phyloP scores from a whole-genome alignment of 169 alveolate species.

The Babesia bovis region DNA sequence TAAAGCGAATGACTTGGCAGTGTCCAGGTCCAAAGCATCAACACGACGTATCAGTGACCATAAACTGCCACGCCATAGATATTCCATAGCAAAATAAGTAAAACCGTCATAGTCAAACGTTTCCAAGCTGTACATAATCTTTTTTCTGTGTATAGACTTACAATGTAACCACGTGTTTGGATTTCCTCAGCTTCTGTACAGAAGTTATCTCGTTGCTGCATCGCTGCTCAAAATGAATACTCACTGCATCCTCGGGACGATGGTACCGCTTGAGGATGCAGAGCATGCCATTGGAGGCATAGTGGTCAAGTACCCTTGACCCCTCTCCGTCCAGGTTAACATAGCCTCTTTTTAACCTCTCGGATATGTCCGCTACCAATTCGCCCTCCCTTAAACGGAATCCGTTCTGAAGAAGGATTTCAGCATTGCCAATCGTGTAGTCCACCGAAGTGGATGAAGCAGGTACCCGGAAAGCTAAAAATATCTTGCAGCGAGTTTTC shows the following conservation, averaged over 20 bases:
- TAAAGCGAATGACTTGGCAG: conserved; percentile 1
- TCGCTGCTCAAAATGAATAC: background rate
- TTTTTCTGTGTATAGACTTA: background rate
- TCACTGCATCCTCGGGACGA: conserved; percentile 7
- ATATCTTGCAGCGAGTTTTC: conserved; percentile 25
- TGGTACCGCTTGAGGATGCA: conserved; percentile 39
- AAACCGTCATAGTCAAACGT: conserved; percentile 29
- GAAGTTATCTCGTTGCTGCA: conserved; percentile 1
- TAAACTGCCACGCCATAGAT: conserved; percentile 38
- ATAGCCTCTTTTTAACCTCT: background rate
- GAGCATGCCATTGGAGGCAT: conserved; percentile 7
- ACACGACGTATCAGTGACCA: conserved; percentile 8
- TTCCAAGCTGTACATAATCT: conserved; percentile 16
- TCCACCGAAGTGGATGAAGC: background rate
- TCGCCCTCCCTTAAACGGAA: background rate
- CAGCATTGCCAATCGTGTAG: conserved; percentile 26
- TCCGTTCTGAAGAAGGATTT: conserved; percentile 1
- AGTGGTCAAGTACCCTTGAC: conserved; percentile 13
- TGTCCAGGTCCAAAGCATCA: background rate
- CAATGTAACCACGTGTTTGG: conserved; percentile 10
- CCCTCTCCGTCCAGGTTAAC: background rate
- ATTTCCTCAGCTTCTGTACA: background rate
- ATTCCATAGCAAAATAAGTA: conserved; percentile 32
- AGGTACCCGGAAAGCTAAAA: conserved; percentile 38
- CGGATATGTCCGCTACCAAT: background rate